Conservation (phyloP, 2,329 filamentous ascomycete species). For the Leptographium procerum region DNA sequence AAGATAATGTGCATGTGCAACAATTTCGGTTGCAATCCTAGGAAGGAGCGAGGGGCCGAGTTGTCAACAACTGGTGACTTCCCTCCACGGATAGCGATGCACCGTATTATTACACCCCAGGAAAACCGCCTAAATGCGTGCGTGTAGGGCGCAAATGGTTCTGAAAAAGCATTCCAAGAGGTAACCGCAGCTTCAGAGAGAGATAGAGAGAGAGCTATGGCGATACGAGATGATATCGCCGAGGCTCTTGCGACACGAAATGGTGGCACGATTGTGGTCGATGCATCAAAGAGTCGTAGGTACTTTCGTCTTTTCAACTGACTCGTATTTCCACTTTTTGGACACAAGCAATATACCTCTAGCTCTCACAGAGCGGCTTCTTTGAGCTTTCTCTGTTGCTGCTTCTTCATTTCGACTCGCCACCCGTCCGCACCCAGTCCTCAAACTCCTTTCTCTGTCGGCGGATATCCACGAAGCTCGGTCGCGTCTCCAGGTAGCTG, state of each 20-base stretch:
- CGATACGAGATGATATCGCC: background rate
- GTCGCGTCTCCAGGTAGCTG: slow-evolving; percentile 62
- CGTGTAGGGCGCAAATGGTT: background rate
- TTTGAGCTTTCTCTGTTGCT: background rate
- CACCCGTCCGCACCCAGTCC: slow-evolving; percentile 50
- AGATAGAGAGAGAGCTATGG: background rate
- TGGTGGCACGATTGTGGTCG: background rate
- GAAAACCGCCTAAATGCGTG: background rate
- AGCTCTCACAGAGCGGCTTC: too few relatives aligned
- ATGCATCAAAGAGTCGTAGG: background rate
- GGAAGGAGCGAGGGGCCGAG: background rate
- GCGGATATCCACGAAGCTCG: slow-evolving; percentile 80
- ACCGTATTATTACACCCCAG: background rate
- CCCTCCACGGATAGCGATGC: background rate
- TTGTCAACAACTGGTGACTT: background rate
- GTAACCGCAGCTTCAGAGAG: too few relatives aligned
- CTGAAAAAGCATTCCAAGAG: background rate
- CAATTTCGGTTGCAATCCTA: background rate
- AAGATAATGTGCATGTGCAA: background rate
- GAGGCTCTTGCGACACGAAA: background rate
- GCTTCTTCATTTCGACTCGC: background rate
- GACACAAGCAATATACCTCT: too few relatives aligned
- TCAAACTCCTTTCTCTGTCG: slow-evolving; percentile 69
- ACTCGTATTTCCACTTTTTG: background rate
- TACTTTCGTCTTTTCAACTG: background rate